These are phyloP conservation scores for Stereocaulon alpinum DNA, from an alignment of 495 filamentous ascomycete species.

Conservation along the genomic window DNA sequence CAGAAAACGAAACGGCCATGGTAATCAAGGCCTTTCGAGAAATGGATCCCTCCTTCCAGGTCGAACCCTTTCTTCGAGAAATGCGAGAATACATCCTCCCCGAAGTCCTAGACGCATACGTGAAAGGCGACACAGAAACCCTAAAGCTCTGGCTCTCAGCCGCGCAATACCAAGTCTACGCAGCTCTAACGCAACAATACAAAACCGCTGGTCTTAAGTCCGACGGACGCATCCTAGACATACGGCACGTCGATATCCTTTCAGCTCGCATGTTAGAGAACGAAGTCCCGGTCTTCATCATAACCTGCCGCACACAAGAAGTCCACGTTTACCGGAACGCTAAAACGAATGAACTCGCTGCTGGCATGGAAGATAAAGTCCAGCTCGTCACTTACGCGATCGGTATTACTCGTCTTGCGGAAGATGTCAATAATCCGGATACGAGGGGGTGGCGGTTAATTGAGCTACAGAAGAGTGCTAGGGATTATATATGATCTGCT, in stretches of 20 bases:
- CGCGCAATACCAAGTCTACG: conserved; percentile 89
- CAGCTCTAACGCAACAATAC: conserved; percentile 89
- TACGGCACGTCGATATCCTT: conserved; percentile 83
- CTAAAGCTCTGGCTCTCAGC: conserved; percentile 91
- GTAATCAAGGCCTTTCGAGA: conserved; percentile 97
- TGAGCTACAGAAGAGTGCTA: conserved; percentile 94
- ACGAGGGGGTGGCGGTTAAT: conserved; percentile 94
- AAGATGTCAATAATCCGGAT: conserved; percentile 94
- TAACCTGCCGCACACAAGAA: conserved; percentile 94
- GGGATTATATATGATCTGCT: conserved; percentile 71
- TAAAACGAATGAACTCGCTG: conserved; percentile 79
- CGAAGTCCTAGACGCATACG: conserved; percentile 94
- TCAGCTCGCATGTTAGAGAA: conserved; percentile 85
- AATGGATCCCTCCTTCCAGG: conserved; percentile 90
- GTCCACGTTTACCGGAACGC: conserved; percentile 91
- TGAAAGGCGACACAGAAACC: conserved; percentile 86
- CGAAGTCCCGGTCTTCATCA: conserved; percentile 93
- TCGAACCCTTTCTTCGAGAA: conserved; percentile 86
- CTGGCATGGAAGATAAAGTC: conserved; percentile 98
- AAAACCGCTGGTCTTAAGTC: conserved; percentile 84
- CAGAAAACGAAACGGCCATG: conserved; percentile 92
- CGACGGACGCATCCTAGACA: conserved; percentile 89
- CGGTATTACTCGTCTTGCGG: conserved; percentile 81
- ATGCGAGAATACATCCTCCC: conserved; percentile 97
- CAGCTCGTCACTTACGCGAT: conserved; percentile 97